Evolutionary conservation across 768 basidiomycete genomes (phyloP).

Genomic region (Hygrophorus pudorinus): DNA sequence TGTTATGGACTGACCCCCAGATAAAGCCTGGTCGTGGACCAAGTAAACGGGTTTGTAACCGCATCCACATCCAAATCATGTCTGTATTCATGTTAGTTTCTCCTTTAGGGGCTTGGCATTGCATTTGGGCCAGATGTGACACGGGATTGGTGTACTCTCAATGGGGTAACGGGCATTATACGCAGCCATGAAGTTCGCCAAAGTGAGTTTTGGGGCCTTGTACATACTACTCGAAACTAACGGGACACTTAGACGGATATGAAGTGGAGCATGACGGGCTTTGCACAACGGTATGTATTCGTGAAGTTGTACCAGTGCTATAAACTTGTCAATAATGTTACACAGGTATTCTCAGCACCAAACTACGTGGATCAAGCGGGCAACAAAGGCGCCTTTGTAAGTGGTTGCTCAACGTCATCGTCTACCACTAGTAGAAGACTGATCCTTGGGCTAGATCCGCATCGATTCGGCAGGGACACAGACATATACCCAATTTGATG

Average conservation of each 20-base stretch:
- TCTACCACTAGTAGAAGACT: conserved; percentile 4
- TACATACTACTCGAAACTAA: conserved; percentile 1
- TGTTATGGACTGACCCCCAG: conserved; percentile 97
- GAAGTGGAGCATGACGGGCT: conserved; percentile 90
- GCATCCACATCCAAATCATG: conserved; percentile 2
- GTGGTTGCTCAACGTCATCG: conserved; percentile 17
- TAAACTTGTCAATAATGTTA: conserved; percentile 9
- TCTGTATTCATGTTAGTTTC: conserved; percentile 8
- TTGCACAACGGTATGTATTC: conserved; percentile 69
- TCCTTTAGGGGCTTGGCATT: conserved; percentile 78
- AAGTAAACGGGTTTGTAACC: conserved; percentile 72
- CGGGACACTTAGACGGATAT: conserved; percentile 60
- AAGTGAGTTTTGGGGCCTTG: conserved; percentile 32
- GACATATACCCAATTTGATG: conserved; percentile 75
- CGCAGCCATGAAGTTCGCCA: conserved; percentile 97
- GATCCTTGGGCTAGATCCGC: conserved; percentile 48
- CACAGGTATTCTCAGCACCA: conserved; percentile 85
- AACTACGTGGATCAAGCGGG: conserved; percentile 91
- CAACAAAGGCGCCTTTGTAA: conserved; percentile 87
- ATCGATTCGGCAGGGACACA: conserved; percentile 70
- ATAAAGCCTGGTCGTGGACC: conserved; percentile 82
- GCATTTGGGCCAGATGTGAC: conserved; percentile 96
- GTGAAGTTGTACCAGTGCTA: neutral
- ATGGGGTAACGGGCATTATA: conserved; percentile 80
- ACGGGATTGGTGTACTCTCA: conserved; percentile 77